Conservation (phyloP, 495 filamentous ascomycete genomes). For the Trichoderma parareesei region DNA sequence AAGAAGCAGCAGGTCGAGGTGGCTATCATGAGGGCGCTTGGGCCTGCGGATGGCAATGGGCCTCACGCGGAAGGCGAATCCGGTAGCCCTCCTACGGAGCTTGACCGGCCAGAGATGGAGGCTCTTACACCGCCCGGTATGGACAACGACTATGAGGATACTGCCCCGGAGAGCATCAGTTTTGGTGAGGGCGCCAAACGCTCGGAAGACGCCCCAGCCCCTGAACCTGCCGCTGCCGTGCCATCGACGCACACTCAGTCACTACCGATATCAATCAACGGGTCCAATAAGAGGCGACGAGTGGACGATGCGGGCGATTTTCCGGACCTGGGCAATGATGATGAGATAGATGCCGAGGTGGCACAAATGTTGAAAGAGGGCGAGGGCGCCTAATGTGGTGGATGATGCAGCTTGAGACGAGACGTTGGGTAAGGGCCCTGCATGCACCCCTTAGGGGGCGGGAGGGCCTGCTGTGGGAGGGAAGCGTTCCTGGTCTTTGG, state of each 20-base stretch:
- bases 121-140: slow-evolving; percentile 63
- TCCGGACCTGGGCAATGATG: slow-evolving; percentile 58
- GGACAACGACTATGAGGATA: slow-evolving; percentile 10
- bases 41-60: slow-evolving; percentile 36
- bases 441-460: too few relatives aligned
- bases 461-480: too few relatives aligned
- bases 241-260: slow-evolving; percentile 36
- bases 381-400: too few relatives aligned
- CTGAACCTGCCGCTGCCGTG: slow-evolving; percentile 44
- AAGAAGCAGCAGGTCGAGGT: slow-evolving; percentile 84
- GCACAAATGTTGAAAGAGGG: slow-evolving; percentile 55
- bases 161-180: slow-evolving; percentile 13
- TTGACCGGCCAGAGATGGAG: slow-evolving; percentile 68
- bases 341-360: slow-evolving; percentile 74
- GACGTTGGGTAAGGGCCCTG: neutral
- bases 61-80: slow-evolving; percentile 31
- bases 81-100: slow-evolving; percentile 37
- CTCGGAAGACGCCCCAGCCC: slow-evolving; percentile 22
- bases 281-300: slow-evolving; percentile 67
- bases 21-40: slow-evolving; percentile 74
- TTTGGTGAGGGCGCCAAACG: slow-evolving; percentile 14
- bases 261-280: slow-evolving; percentile 32
- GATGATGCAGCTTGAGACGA: neutral
- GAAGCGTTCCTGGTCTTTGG: too few relatives aligned
- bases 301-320: slow-evolving; percentile 57